Conservation (phyloP, 768 basidiomycete species). For the Leccinum incarnatum region DNA sequence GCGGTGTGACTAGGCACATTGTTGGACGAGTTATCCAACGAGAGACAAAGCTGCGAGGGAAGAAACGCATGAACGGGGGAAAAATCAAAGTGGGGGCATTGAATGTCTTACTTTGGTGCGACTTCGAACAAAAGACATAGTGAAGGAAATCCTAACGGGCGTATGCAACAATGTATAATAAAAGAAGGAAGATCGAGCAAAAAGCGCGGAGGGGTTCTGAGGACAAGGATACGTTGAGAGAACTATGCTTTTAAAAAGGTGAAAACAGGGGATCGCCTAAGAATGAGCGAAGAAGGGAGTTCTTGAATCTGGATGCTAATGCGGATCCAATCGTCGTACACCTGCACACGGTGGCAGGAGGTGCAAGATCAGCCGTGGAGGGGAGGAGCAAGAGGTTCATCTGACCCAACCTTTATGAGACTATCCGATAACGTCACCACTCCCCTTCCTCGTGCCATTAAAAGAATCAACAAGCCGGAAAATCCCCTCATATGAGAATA, state of each 20-base stretch:
- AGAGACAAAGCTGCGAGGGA: constrained; percentile 20
- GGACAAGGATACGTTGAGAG: neutral
- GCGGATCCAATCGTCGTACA: constrained; percentile 22
- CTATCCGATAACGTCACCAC: constrained; percentile 8
- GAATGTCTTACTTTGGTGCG: constrained; percentile 23
- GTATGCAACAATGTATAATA: neutral
- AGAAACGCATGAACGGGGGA: constrained; percentile 1
- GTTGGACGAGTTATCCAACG: constrained; percentile 19
- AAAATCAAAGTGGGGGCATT: neutral
- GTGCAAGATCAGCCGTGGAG: constrained; percentile 8
- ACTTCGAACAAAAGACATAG: constrained; percentile 18
- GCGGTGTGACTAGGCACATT: constrained; percentile 8
- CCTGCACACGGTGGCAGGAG: constrained; percentile 21
- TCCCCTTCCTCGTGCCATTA: constrained; percentile 21
- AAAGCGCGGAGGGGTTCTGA: neutral
- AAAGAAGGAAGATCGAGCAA: neutral
- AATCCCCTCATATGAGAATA: constrained; percentile 22
- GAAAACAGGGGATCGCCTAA: neutral
- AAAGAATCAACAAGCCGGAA: constrained; percentile 26
- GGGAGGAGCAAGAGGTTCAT: constrained; percentile 2
- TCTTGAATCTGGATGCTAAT: neutral
- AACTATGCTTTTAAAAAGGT: neutral
- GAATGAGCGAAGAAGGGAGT: neutral
- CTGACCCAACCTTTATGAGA: constrained; percentile 24
- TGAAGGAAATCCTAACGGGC: neutral